Conservation (phyloP, 495 filamentous ascomycete genomes). For the Pseudevernia furfuracea region DNA sequence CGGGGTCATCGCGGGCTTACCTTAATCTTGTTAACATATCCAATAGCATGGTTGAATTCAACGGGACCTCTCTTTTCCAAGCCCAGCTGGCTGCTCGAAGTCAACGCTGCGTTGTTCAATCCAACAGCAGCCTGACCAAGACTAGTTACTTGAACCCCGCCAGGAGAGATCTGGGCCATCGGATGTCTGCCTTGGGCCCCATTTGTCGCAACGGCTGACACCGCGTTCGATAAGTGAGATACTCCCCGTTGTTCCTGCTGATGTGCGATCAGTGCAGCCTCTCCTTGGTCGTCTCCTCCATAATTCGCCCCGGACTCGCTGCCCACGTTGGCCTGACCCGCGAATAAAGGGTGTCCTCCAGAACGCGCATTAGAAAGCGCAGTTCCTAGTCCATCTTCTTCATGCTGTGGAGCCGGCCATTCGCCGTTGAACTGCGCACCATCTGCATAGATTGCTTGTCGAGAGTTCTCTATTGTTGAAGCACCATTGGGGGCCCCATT, state of each 20-base stretch:
- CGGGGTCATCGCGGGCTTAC: slow-evolving; percentile 40
- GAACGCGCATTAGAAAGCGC: slow-evolving; percentile 17
- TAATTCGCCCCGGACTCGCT: slow-evolving; percentile 26
- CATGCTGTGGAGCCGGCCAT: slow-evolving; percentile 22
- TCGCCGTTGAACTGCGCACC: slow-evolving; percentile 22
- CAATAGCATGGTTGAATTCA: slow-evolving; percentile 99
- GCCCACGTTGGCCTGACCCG: slow-evolving; percentile 19
- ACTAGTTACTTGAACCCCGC: slow-evolving; percentile 27
- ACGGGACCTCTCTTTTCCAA: slow-evolving; percentile 87
- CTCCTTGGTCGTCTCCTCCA: slow-evolving; percentile 42
- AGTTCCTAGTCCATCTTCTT: slow-evolving; percentile 33
- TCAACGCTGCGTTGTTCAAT: slow-evolving; percentile 36
- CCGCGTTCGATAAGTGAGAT: slow-evolving; percentile 70
- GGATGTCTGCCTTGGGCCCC: slow-evolving; percentile 37
- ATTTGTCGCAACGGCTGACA: slow-evolving; percentile 50
- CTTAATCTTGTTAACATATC: slow-evolving; percentile 99
- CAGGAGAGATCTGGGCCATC: slow-evolving; percentile 38
- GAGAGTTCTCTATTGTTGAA: slow-evolving; percentile 15
- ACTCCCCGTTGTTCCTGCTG: slow-evolving; percentile 77
- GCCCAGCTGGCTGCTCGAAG: slow-evolving; percentile 49
- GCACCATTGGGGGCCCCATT: slow-evolving; percentile 18
- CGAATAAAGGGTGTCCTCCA: slow-evolving; percentile 21
- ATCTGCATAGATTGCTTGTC: slow-evolving; percentile 25
- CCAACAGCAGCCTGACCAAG: slow-evolving; percentile 20
- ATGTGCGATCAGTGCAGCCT: slow-evolving; percentile 49